Conservation (phyloP, 495 filamentous ascomycete genomes). For the Penicillium robsamsonii region DNA sequence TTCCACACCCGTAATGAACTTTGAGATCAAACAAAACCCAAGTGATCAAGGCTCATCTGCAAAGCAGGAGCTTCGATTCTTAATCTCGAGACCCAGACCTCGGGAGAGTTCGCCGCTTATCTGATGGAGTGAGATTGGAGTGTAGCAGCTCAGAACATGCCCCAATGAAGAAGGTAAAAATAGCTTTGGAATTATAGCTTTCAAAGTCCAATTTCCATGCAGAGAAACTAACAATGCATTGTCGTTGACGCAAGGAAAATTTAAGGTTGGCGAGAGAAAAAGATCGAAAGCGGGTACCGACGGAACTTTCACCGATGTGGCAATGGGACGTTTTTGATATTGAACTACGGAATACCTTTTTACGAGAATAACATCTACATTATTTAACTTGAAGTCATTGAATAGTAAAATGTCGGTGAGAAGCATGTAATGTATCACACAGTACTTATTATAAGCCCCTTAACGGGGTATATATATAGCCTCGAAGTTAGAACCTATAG, state of each 20-base stretch:
- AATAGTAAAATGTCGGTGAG: not conserved
- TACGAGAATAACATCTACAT: not conserved
- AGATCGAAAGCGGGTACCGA: conserved; percentile 33
- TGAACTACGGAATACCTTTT: not conserved
- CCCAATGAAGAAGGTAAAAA: not conserved
- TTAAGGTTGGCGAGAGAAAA: conserved; percentile 21
- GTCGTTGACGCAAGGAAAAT: conserved; percentile 20
- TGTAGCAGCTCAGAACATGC: not conserved
- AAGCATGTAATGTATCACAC: not conserved
- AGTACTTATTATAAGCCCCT: not conserved
- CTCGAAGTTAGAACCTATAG: not conserved
- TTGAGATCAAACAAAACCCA: not conserved
- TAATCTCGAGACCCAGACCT: not conserved
- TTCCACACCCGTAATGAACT: not conserved
- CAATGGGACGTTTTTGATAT: not conserved
- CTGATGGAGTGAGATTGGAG: not conserved
- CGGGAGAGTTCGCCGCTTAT: conserved; percentile 2
- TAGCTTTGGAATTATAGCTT: not conserved
- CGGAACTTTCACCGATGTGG: conserved; percentile 24
- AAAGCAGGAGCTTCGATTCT: not conserved
- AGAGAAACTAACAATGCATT: conserved; percentile 22
- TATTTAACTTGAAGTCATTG: not conserved
- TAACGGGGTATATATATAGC: not conserved
- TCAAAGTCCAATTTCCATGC: not conserved
- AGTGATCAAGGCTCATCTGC: not conserved